Conservation (phyloP, 2,329 filamentous ascomycete species). For the Fonsecaea multimorphosa region DNA sequence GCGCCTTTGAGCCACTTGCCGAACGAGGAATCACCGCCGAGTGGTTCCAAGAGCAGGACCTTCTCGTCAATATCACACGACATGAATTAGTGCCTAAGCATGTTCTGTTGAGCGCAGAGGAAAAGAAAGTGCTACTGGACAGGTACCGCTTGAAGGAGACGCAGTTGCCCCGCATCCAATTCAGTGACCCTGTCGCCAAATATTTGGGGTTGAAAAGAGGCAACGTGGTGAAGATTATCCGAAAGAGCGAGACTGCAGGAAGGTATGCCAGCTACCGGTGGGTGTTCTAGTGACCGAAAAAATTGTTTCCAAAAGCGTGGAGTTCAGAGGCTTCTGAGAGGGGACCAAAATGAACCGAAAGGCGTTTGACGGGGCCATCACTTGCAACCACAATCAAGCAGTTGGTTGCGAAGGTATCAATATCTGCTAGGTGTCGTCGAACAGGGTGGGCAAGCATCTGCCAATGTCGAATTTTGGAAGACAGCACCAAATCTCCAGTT, state of each 20-base stretch:
- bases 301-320: slow-evolving; percentile 14
- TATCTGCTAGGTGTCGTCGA: not conserved
- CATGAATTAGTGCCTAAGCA: slow-evolving; percentile 97
- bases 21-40: slow-evolving; percentile 72
- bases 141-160: slow-evolving; percentile 97
- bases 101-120: slow-evolving; percentile 84
- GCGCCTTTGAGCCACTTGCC: slow-evolving; percentile 68
- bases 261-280: slow-evolving; percentile 93
- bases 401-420: not conserved
- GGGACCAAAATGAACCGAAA: slow-evolving; percentile 1
- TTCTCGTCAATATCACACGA: slow-evolving; percentile 97
- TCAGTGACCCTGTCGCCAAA: slow-evolving; percentile 88
- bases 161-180: slow-evolving; percentile 89
- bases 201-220: slow-evolving; percentile 90
- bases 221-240: slow-evolving; percentile 97
- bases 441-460: not conserved
- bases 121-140: slow-evolving; percentile 84
- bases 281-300: slow-evolving; percentile 52
- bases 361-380: slow-evolving; percentile 7
- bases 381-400: not conserved
- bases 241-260: slow-evolving; percentile 92
- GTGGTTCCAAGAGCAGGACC: slow-evolving; percentile 92
- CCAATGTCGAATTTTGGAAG: not conserved
- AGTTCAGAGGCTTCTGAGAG: slow-evolving; percentile 2
- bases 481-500: not conserved